Evolutionary conservation across 371 early-diverging fungal genomes (phyloP), one percentile per base, ranked within the genome.

Genomic region (Mucor irregularis): DNA sequence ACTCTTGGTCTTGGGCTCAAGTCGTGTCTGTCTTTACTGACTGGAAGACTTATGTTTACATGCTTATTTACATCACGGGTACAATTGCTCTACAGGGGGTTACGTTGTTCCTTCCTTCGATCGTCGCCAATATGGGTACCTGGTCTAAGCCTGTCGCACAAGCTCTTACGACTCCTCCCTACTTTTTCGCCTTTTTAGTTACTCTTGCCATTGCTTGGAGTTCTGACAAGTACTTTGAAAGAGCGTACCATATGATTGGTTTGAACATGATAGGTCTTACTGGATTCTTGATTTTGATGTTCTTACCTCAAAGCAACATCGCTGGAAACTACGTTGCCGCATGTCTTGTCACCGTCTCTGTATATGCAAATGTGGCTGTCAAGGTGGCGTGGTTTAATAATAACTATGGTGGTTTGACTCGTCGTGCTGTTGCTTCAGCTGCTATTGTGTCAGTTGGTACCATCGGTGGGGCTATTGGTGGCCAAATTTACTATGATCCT

Each of bases 1-100:
- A 76, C 45, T 65, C 70, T 4, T 76, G 72, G 72, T 71, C 76
- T 10, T 76, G 76, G 76, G 53, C 54, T 17, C 70, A 67, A 40
- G 72, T 61, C 2, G 42, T 24, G 14, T 69, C 70, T 11, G 76
- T 76, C 0, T 76, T 76, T 30, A 58, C 40, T n/a, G 76, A 76
- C 35, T 76, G 68, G 62, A 76, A 76, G 28, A 69, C 73, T 0
- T 76, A 69, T 19, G 25, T 61, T 5, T 76, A 62, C 37, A 68
- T 66, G 65, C 17, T 52, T 7, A 72, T 76, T 24, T 76, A 76
- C 25, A 69, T 76, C 25, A 37, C 60, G 1, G 76, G 76, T 5
- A 72, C 76, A 2, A 64, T 54, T 52, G 67, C 76, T 14, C 35
- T 76, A 4, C 76, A 76, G 56, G 76, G 76, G 1, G 68, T 76